phyloP scores from a whole-genome alignment of 2,329 filamentous ascomycete species.

The Gaeumannomyces tritici region DNA sequence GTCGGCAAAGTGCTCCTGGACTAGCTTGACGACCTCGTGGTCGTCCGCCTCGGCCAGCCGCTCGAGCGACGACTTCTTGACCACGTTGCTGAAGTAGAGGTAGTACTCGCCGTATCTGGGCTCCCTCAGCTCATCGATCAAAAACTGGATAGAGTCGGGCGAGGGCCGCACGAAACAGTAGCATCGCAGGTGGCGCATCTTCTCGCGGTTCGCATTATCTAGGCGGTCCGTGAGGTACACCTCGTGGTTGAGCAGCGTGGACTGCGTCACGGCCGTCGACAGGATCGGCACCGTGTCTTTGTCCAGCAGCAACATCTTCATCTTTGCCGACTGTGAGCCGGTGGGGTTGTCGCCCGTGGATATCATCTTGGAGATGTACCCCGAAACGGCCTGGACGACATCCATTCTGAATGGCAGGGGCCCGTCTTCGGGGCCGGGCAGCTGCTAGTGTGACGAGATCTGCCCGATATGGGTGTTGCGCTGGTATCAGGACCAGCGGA shows the following conservation, averaged over 20 bases:
- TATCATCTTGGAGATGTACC: slow-evolving; percentile 96
- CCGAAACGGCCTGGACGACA: slow-evolving; percentile 81
- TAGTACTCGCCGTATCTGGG: slow-evolving; percentile 98
- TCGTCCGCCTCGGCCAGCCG: slow-evolving; percentile 92
- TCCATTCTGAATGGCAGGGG: slow-evolving; percentile 58
- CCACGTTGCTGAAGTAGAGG: slow-evolving; percentile 94
- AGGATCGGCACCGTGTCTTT: slow-evolving; percentile 89
- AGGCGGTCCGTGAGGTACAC: slow-evolving; percentile 96
- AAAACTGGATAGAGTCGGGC: slow-evolving; percentile 79
- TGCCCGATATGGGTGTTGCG: background rate
- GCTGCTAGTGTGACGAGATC: background rate
- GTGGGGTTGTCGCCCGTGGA: slow-evolving; percentile 62
- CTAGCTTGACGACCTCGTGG: slow-evolving; percentile 87
- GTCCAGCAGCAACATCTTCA: slow-evolving; percentile 95
- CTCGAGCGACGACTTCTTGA: slow-evolving; percentile 92
- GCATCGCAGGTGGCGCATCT: slow-evolving; percentile 95
- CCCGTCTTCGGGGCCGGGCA: slow-evolving; percentile 1
- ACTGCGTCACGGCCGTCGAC: slow-evolving; percentile 93
- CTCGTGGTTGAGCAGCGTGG: slow-evolving; percentile 87
- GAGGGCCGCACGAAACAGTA: slow-evolving; percentile 90
- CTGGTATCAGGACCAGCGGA: background rate
- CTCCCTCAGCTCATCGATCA: slow-evolving; percentile 92
- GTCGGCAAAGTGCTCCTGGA: slow-evolving; percentile 95
- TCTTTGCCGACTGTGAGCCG: slow-evolving; percentile 69
- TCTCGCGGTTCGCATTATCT: slow-evolving; percentile 82